A percentile compares a stretch with the other conserved stretches of the same genome.
phyloP scores from a whole-genome alignment of 257 asterid genomes.

The Salvia hispanica region DNA sequence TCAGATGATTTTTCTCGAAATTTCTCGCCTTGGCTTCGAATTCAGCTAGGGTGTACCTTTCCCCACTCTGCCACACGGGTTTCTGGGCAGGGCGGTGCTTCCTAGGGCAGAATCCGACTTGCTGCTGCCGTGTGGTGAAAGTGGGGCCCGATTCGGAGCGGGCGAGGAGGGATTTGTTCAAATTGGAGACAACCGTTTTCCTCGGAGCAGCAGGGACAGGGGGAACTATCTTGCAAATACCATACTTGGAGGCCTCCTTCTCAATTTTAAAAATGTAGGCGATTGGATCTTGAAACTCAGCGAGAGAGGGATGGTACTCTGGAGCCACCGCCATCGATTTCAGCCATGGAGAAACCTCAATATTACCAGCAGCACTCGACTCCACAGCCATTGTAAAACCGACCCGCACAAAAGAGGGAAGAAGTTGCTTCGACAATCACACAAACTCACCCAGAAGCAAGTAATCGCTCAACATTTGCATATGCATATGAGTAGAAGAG shows the following conservation, averaged over 20 bases:
- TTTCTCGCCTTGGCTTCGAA: conserved; percentile 81
- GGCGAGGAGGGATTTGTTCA: conserved; percentile 73
- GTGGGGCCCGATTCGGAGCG: conserved; percentile 65
- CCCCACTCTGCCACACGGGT: conserved; percentile 99
- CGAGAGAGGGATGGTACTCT: conserved; percentile 85
- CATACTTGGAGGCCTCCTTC: conserved; percentile 87
- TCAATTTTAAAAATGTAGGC: conserved; percentile 97
- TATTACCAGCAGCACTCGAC: conserved; percentile 51
- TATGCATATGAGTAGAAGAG: conserved; percentile 41
- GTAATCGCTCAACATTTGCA: conserved; percentile 7
- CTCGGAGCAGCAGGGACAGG: conserved; percentile 72
- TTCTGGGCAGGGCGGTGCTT: conserved; percentile 91
- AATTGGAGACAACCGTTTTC: conserved; percentile 66
- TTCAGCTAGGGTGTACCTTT: conserved; percentile 60
- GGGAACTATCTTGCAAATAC: conserved; percentile 95
- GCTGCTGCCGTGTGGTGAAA: conserved; percentile 98
- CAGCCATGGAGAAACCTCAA: conserved; percentile 86
- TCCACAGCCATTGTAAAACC: conserved; percentile 63
- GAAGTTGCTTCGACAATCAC: conserved; percentile 11
- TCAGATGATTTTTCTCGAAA: conserved; percentile 78
- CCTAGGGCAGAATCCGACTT: conserved; percentile 96
- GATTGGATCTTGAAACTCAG: conserved; percentile 98
- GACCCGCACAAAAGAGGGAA: background rate
- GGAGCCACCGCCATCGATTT: conserved; percentile 94
- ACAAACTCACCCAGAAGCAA: conserved; percentile 30